Base-by-base conservation (phyloP, 2,329 filamentous ascomycete species). In the Botrytis aclada region DNA sequence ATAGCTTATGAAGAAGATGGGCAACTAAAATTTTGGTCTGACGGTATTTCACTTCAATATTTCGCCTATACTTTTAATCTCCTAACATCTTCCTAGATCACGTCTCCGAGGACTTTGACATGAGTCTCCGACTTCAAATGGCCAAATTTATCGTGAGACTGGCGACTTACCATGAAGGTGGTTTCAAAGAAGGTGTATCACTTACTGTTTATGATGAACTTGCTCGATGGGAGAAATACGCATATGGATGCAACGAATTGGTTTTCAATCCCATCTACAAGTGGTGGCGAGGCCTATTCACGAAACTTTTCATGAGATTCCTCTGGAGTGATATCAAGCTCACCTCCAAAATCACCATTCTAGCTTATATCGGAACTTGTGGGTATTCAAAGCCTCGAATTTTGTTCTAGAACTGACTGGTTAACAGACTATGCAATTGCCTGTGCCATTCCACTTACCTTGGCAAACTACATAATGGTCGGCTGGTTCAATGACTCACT, bases 81-180 rank as follows among this genome's bases (percentile, higher is more conserved):
- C 12, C 62, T 73, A 20, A 73, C 34, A 12, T 4, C n/a, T 25
- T 29, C 9, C 16, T n/a, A 61, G 37, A 43, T 34, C 9, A 75
- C 76, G 92, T 94, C 0, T 93, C 91, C 0, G 92, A 94, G 75
- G 92, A 94, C 78, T 94, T 94, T 71, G 92, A 94, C 74, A 92
- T 93, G 82, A 87, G 90, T 18, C 85, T 94, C 1, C 89, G 92
- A 51, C 85, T 94, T 7, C 92, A 94, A 81, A 89, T 88, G 75
- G 84, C 84, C 29, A 91, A 91, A 37, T 92, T 91, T 80, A 85
- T 89, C 51, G 88, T 93, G 63, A 90, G 92, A 20, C 84, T 93
- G 0, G 92, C 88, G 18, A 87, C 89, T 0, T 94, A 93, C 82
- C 88, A 90, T 71, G 87, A 88, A 51, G 87, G 89, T 8, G 91